Percentiles rank a stretch among this genome's conserved stretches.
These are phyloP conservation scores for Henningerozyma blattae DNA, from an alignment of 805 yeast genomes.

Conservation along the genomic window DNA sequence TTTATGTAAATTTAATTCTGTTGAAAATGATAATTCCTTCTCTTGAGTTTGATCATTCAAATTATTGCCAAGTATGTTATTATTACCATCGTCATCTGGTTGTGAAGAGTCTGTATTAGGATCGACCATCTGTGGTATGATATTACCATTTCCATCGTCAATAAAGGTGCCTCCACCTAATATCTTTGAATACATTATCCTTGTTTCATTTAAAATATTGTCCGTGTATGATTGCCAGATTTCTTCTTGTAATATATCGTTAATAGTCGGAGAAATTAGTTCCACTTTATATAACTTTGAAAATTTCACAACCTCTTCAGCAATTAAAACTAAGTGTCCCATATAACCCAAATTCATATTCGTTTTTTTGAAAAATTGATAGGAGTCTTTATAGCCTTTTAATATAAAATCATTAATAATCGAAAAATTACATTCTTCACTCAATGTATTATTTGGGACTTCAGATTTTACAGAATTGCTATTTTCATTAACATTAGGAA, in stretches of 20 bases:
- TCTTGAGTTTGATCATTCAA: conserved; percentile 5
- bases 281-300: conserved; percentile 29
- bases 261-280: conserved; percentile 22
- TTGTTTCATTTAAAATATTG: conserved; percentile 22
- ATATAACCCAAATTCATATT: conserved; percentile 79
- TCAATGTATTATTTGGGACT: conserved; percentile 16
- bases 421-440: too few species aligned
- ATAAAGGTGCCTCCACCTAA: conserved; percentile 25
- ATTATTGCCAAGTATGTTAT: background rate
- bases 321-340: conserved; percentile 91
- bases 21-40: conserved; percentile 10
- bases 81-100: conserved; percentile 1
- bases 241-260: conserved; percentile 10
- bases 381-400: conserved; percentile 48
- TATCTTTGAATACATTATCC: conserved; percentile 25
- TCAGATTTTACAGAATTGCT: too few species aligned
- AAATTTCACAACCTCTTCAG: conserved; percentile 93
- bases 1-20: conserved; percentile 11
- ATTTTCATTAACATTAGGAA: conserved; percentile 1
- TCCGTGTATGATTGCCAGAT: conserved; percentile 20
- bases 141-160: conserved; percentile 20
- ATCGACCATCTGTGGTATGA: conserved; percentile 15
- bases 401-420: conserved; percentile 45
- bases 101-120: background rate
- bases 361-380: conserved; percentile 43